These are phyloP conservation scores for Cicer yamashitae DNA, from an alignment of 306 rosid genomes.

Conservation along the genomic window DNA sequence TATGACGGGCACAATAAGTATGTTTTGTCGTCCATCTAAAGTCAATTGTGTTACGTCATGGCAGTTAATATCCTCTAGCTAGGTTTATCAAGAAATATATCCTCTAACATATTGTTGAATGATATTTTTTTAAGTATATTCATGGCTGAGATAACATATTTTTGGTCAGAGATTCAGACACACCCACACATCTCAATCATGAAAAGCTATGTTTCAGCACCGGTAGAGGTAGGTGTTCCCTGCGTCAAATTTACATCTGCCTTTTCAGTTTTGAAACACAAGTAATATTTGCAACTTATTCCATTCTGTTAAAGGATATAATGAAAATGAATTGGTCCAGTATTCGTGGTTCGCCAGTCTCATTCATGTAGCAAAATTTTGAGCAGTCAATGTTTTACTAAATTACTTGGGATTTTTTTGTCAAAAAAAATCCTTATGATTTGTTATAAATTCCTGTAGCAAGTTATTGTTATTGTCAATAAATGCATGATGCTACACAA, in stretches of 20 bases:
- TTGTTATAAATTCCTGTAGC: slow-evolving; percentile 1
- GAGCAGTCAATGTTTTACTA: not conserved
- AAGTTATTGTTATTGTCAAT: slow-evolving; percentile 47
- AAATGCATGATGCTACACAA: slow-evolving; percentile 36
- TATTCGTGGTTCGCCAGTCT: slow-evolving; percentile 85
- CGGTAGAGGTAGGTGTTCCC: slow-evolving; percentile 66
- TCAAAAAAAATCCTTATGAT: not conserved
- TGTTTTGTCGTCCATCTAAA: no score
- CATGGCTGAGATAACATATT: not conserved
- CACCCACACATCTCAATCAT: slow-evolving; percentile 48
- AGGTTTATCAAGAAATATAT: no score
- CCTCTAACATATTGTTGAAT: no score
- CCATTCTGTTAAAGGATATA: slow-evolving; percentile 71
- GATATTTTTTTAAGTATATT: no score
- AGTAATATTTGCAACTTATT: not conserved
- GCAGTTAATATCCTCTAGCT: no score
- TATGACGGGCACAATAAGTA: no score
- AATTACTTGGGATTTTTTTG: not conserved
- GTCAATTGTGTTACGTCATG: no score
- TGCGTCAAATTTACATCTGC: not conserved
- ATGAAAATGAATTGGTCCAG: slow-evolving; percentile 76
- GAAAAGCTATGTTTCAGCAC: slow-evolving; percentile 79
- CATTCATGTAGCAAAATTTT: slow-evolving; percentile 59
- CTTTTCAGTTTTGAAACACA: slow-evolving; percentile 24
- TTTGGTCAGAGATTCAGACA: not conserved